A percentile compares a stretch with the other conserved stretches of the same genome.
phyloP scores from a whole-genome alignment of 1,139 yeast species.

The Hansenula anomala region DNA sequence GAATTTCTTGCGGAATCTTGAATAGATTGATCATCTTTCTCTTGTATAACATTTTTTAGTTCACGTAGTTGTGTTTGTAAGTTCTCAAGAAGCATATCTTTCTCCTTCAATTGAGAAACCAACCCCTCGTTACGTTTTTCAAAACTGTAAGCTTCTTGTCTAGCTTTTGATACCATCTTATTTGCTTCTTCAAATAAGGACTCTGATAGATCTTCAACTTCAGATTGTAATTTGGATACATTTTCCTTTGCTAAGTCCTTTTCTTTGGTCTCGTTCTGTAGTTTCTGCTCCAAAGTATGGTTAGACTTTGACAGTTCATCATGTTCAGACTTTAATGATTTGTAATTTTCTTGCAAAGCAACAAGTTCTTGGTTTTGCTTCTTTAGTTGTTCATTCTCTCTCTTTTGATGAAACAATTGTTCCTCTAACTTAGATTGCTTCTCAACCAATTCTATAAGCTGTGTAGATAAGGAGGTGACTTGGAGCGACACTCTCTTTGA shows the following conservation, averaged over 20 bases:
- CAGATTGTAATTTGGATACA: slow-evolving; percentile 54
- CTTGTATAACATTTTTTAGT: slow-evolving; percentile 54
- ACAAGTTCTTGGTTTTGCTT: slow-evolving; percentile 11
- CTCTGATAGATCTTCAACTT: slow-evolving; percentile 74
- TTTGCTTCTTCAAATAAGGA: slow-evolving; percentile 78
- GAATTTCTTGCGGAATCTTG: slow-evolving; percentile 15
- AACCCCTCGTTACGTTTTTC: slow-evolving; percentile 47
- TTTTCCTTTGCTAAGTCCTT: slow-evolving; percentile 53
- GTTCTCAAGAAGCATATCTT: slow-evolving; percentile 61
- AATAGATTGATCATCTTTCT: slow-evolving; percentile 32
- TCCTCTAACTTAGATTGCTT: slow-evolving; percentile 50
- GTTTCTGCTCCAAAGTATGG: slow-evolving; percentile 29
- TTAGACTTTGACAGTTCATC: slow-evolving; percentile 30
- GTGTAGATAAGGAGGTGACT: slow-evolving; percentile 53
- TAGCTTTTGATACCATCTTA: slow-evolving; percentile 70
- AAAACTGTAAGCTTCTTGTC: slow-evolving; percentile 49
- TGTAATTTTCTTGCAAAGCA: slow-evolving; percentile 10
- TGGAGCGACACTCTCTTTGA: slow-evolving; percentile 45
- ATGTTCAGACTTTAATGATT: slow-evolving; percentile 13
- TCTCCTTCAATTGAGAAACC: slow-evolving; percentile 64
- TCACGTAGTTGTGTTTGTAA: slow-evolving; percentile 67
- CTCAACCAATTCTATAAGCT: slow-evolving; percentile 56
- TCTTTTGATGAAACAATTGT: slow-evolving; percentile 23
- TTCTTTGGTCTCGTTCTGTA: slow-evolving; percentile 31
- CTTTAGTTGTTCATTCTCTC: slow-evolving; percentile 21